Evolutionary conservation across 768 basidiomycete species (phyloP), one percentile per base, ranked within the genome.

Genomic region (Lentinula guzmanii): DNA sequence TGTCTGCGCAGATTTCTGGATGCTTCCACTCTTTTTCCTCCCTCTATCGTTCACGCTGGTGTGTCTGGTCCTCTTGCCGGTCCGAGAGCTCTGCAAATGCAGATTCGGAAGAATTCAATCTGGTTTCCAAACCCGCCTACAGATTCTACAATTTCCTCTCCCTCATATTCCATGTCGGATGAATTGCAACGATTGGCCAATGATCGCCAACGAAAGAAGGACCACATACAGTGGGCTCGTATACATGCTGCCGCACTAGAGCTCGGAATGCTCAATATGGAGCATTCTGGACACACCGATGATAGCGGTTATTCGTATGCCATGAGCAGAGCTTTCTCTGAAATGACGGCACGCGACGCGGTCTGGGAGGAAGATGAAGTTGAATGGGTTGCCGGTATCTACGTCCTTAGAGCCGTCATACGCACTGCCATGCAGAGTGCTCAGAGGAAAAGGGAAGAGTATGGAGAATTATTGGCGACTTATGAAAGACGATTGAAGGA

Each of bases 401-500:
- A 81, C 65, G 78, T 86, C 28, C 68, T 86, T 61, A 72, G 82
- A 9, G 81, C 83, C 37, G 77, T 87, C 45, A 86, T 87, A 60
- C 73, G 85, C 60, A 81, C 81, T 16, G 79, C 77, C 0, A 75
- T 79, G 68, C 70, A 79, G 46, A 77, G 77, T n/a, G 77, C 80
- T 66, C 69, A 74, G 56, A 71, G 76, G 63, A 78, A 81, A 63
- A 73, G 80, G 63, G 76, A 79, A 45, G 79, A 84, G 61, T 86
- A 84, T 66, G 83, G 81, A 58, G 80, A 80, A 34, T 65, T 87
- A 21, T 58, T 86, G 68, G 74, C 77, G 45, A 79, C 76, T 6
- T 87, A 87, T 67, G 85, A 87, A 66, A 74, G 79, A n/a, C 71
- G 85, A 58, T 87, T 86, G 86, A 87, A 86, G 68, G 86, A 87